Evolutionary conservation across 192 early-diverging fungal species (phyloP).

Genomic region (Gonapodya sp.): DNA sequence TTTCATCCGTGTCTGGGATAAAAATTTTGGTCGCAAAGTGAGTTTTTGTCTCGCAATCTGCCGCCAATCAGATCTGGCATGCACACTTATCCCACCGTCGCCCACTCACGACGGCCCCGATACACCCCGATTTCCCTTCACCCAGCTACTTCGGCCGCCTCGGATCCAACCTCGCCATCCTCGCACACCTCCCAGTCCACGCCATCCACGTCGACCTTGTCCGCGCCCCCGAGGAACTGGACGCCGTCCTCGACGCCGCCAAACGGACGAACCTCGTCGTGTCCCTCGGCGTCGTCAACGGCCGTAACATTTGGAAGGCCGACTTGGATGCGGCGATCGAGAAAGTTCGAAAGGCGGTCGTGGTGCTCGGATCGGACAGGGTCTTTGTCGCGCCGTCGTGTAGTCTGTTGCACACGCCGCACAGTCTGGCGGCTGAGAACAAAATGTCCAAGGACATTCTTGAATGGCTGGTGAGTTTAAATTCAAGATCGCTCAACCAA

Average conservation of each 20-base stretch:
- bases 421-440: slow-evolving; percentile 64
- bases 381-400: slow-evolving; percentile 84
- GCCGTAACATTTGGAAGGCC: slow-evolving; percentile 96
- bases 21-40: slow-evolving; percentile 62
- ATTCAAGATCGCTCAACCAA: no score
- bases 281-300: slow-evolving; percentile 93
- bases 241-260: slow-evolving; percentile 4
- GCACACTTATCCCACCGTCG: no score
- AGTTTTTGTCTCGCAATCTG: background rate
- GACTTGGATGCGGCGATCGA: slow-evolving; percentile 66
- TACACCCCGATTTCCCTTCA: background rate
- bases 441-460: slow-evolving; percentile 65
- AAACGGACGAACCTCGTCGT: slow-evolving; percentile 45
- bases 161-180: slow-evolving; percentile 57
- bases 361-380: slow-evolving; percentile 54
- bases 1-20: slow-evolving; percentile 41
- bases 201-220: slow-evolving; percentile 89
- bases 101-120: no score
- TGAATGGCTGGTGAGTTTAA: slow-evolving; percentile 60
- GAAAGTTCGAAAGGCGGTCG: slow-evolving; percentile 54
- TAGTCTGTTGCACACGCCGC: slow-evolving; percentile 86
- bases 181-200: slow-evolving; percentile 60
- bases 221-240: slow-evolving; percentile 48
- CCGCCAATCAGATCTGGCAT: no score
- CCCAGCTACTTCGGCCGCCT: slow-evolving; percentile 85